Evolutionary conservation across 2,329 filamentous ascomycete species (phyloP).

Genomic region (Verticillium longisporum): DNA sequence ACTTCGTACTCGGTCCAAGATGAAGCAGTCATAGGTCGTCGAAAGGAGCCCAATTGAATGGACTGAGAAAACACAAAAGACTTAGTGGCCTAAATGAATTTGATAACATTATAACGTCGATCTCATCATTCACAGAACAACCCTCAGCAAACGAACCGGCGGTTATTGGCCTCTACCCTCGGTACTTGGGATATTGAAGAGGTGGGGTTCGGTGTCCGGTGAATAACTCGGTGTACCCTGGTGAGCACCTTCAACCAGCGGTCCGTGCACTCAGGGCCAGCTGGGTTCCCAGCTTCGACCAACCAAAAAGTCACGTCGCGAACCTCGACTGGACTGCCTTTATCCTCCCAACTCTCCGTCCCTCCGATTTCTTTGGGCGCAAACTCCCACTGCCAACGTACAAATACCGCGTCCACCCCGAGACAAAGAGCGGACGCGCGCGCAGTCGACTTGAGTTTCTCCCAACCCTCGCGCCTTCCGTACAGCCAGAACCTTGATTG

Average conservation of each 20-base stretch:
- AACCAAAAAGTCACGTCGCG: constrained; percentile 2
- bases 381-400: neutral
- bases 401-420: neutral
- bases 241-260: no score
- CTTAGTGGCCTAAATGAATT: no score
- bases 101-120: neutral
- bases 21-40: no score
- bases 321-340: neutral
- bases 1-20: no score
- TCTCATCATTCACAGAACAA: neutral
- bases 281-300: neutral
- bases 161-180: neutral
- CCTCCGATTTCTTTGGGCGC: neutral
- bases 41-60: no score
- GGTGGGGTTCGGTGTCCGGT: neutral
- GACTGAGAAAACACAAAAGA: no score
- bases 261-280: neutral
- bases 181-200: neutral
- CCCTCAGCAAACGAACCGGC: neutral
- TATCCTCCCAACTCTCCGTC: neutral
- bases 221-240: neutral
- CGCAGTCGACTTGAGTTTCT: neutral
- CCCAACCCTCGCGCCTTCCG: neutral
- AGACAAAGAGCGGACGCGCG: neutral
- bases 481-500: neutral